Evolutionary conservation across 2,329 filamentous ascomycete species (phyloP).

Genomic region (Trichophaea hybrida): DNA sequence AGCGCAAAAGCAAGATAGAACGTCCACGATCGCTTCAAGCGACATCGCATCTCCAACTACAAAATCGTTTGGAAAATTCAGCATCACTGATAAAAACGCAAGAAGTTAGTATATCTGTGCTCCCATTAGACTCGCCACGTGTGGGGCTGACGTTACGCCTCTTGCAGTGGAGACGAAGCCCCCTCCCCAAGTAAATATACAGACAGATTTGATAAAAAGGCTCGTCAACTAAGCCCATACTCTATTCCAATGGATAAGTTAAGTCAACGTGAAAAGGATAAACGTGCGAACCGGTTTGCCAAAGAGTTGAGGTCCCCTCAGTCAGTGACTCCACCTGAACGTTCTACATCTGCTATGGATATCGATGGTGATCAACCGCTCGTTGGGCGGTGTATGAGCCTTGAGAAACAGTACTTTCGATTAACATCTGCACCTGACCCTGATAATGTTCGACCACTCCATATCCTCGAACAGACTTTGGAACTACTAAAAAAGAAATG

Average conservation of each 20-base stretch:
- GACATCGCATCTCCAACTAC: neutral
- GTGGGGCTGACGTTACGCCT: neutral
- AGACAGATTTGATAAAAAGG: slow-evolving; percentile 22
- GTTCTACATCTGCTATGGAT: slow-evolving; percentile 19
- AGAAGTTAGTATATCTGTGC: slow-evolving; percentile 12
- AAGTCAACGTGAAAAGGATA: slow-evolving; percentile 52
- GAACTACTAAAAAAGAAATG: slow-evolving; percentile 88
- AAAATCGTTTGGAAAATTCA: slow-evolving; percentile 11
- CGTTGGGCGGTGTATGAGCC: slow-evolving; percentile 63
- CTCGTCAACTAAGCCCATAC: slow-evolving; percentile 15
- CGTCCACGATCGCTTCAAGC: slow-evolving; percentile 29
- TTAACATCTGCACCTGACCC: slow-evolving; percentile 81
- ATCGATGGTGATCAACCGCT: slow-evolving; percentile 43
- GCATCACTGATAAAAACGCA: slow-evolving; percentile 19
- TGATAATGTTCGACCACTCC: slow-evolving; percentile 72
- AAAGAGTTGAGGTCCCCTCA: slow-evolving; percentile 30
- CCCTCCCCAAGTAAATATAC: neutral
- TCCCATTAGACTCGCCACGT: neutral
- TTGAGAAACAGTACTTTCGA: slow-evolving; percentile 92
- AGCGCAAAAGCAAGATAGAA: slow-evolving; percentile 44
- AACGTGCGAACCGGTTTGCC: slow-evolving; percentile 77
- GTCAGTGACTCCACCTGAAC: slow-evolving; percentile 41
- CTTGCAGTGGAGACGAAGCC: neutral
- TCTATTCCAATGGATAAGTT: slow-evolving; percentile 20
- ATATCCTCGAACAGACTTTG: slow-evolving; percentile 66